Base-by-base conservation (phyloP, 169 alveolate species). In the Hepatocystis sp. region DNA sequence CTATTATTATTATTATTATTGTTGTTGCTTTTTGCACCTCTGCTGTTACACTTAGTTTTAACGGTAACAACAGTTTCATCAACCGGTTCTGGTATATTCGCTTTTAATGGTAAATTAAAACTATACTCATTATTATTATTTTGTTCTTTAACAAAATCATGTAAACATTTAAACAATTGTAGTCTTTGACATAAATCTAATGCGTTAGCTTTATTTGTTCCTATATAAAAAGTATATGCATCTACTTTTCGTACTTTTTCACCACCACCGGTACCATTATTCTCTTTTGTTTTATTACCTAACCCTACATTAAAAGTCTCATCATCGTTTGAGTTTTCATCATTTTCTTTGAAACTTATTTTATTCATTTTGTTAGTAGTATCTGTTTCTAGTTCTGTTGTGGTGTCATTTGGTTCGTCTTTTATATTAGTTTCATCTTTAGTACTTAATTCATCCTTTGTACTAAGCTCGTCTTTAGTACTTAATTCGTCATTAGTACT, bases 81-180 rank as follows among this genome's bases (percentile, higher is more conserved):
- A 15, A 42, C 53, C 32, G 1, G 11, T 4, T 0, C 66, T n/a
- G n/a, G 66, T n/a, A 28, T 40, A 8, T 17, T 47, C 5, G 19
- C 39, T 47, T 27, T 68, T 25, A 61, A 19, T 21, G 96, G 94
- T 8, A 93, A 93, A 30, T 76, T 85, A 92, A 94, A 93, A 21
- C 94, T 93, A 44, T 85, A 67, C 21, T 81, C 90, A n/a, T 66
- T 61, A 8, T 90, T 90, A 13, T 92, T 92, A 84, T 93, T 91
- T 67, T 91, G 94, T 10, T 91, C 88, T 47, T 84, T 65, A 19
- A 91, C 36, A 51, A 81, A 84, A 13, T 78, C 81, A 15, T 91
- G 92, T 36, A 91, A 66, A 30, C 88, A 49, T 46, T 81, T 28
- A 49, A 85, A 88, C 47, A 91, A 76, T 10, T 86, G 85, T 30